Conservation (phyloP, 2,329 filamentous ascomycete species). For the Xylaria sp. region DNA sequence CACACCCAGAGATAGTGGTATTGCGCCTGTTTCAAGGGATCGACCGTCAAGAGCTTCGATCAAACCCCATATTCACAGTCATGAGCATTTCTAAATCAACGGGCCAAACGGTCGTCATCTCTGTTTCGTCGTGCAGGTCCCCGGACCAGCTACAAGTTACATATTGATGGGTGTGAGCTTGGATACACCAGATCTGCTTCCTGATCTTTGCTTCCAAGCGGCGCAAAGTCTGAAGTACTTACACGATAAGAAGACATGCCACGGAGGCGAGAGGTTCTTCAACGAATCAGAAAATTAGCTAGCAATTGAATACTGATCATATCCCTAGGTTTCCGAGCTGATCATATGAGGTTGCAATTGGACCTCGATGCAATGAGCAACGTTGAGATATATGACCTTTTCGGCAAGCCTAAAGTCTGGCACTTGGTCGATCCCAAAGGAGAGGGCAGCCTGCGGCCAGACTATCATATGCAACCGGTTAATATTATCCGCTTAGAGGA, state of each 20-base stretch:
- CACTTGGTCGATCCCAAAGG: neutral
- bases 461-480: conserved; percentile 22
- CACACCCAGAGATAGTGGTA: neutral
- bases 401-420: neutral
- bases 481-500: conserved; percentile 2
- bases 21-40: neutral
- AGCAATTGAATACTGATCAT: neutral
- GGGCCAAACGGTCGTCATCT: neutral
- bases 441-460: neutral
- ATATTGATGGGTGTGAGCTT: too few species aligned
- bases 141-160: neutral
- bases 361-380: neutral
- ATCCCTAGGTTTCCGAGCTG: conserved; percentile 24
- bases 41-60: neutral
- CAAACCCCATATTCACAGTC: neutral
- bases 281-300: neutral
- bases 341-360: conserved; percentile 31
- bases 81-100: neutral
- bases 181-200: neutral
- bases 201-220: neutral
- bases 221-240: neutral
- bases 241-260: conserved; percentile 6
- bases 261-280: conserved; percentile 21
- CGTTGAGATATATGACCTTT: neutral
- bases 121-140: neutral